Conservation (phyloP, 257 asterid genomes). For the Petrea volubilis region DNA sequence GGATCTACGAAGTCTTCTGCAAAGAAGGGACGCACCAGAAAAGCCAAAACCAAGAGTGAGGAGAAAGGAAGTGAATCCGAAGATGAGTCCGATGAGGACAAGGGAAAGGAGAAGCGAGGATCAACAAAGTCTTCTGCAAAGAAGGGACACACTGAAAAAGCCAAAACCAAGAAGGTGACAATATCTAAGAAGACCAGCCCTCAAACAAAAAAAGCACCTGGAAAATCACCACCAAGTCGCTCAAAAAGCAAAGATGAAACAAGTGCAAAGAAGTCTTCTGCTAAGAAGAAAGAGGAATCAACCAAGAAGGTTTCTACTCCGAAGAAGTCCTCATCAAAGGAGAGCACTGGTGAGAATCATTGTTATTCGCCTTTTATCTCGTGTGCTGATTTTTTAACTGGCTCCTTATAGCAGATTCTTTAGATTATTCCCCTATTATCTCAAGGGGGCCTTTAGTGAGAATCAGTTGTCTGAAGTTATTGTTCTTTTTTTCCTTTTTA, state of each 20-base stretch:
- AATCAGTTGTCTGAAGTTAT: background rate
- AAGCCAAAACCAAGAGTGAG: constrained; percentile 53
- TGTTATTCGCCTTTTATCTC: background rate
- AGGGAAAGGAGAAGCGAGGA: too few species aligned
- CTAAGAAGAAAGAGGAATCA: constrained; percentile 56
- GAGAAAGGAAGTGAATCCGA: too few species aligned
- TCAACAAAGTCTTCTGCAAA: too few species aligned
- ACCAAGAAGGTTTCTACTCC: constrained; percentile 52
- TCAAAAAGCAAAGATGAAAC: constrained; percentile 42
- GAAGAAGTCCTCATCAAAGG: constrained; percentile 55
- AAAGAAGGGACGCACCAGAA: constrained; percentile 46
- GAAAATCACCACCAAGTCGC: constrained; percentile 47
- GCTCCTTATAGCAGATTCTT: background rate
- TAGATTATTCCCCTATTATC: too few species aligned
- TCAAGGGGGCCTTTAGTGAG: too few species aligned
- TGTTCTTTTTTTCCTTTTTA: constrained; percentile 25
- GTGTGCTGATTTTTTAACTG: too few species aligned
- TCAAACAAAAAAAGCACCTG: constrained; percentile 54
- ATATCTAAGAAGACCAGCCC: constrained; percentile 50
- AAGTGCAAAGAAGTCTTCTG: constrained; percentile 52
- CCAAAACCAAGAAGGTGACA: constrained; percentile 43
- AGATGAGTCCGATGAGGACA: too few species aligned
- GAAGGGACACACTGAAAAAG: too few species aligned
- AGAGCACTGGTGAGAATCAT: constrained; percentile 56
- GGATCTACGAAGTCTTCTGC: too few species aligned